Conservation (phyloP, 768 basidiomycete genomes). For the Macrolepiota fuliginosa region DNA sequence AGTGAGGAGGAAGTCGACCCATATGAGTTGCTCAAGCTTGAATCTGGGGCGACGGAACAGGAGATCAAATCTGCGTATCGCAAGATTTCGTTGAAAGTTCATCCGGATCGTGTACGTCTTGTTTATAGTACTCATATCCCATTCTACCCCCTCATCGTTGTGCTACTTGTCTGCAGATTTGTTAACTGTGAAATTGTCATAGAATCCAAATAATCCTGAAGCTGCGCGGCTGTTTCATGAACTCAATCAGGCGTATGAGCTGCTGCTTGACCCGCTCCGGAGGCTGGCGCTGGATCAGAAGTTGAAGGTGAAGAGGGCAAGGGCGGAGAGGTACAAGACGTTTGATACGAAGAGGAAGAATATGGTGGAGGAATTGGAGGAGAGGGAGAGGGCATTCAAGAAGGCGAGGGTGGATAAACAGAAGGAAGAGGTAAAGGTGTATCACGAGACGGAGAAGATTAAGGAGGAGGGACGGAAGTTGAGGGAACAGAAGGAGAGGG, state of each 20-base stretch:
- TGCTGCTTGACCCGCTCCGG: slow-evolving; percentile 77
- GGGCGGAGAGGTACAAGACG: slow-evolving; percentile 63
- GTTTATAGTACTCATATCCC: background rate
- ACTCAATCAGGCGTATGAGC: slow-evolving; percentile 76
- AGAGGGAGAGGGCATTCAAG: slow-evolving; percentile 74
- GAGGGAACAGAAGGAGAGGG: slow-evolving; percentile 65
- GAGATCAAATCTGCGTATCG: slow-evolving; percentile 82
- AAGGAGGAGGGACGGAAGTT: slow-evolving; percentile 71
- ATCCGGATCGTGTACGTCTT: slow-evolving; percentile 76
- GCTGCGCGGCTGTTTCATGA: slow-evolving; percentile 87
- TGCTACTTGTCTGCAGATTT: background rate
- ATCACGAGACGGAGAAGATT: slow-evolving; percentile 66
- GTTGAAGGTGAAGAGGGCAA: slow-evolving; percentile 66
- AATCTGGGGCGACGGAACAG: slow-evolving; percentile 65
- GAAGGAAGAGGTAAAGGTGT: slow-evolving; percentile 49
- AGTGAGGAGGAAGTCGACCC: slow-evolving; percentile 63
- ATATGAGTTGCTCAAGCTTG: slow-evolving; percentile 67
- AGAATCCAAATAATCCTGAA: slow-evolving; percentile 81
- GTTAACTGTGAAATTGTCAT: slow-evolving; percentile 17
- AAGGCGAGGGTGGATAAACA: slow-evolving; percentile 63
- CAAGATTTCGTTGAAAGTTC: slow-evolving; percentile 77
- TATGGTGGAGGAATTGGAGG: slow-evolving; percentile 77
- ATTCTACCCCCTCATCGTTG: background rate
- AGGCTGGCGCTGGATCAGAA: slow-evolving; percentile 80
- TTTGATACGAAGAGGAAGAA: slow-evolving; percentile 74